A percentile compares a stretch with the other conserved stretches of the same genome.
Conservation (phyloP, 1,284 basidiomycete species). For the Ganoderma lucidum region DNA sequence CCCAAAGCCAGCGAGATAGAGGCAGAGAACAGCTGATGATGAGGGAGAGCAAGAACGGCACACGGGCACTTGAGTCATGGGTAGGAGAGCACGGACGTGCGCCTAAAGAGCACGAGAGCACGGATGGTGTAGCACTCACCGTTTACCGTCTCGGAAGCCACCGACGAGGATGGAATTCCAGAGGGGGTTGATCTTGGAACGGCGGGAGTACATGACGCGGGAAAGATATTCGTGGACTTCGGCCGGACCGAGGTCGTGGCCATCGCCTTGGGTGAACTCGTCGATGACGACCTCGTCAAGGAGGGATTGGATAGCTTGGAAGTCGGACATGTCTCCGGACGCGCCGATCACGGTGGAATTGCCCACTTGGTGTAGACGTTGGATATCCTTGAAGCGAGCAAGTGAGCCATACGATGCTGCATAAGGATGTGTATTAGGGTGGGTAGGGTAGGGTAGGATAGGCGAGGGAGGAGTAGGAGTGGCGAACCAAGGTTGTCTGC, state of each 20-base stretch:
- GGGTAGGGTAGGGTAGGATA: not conserved
- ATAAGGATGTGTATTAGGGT: not conserved
- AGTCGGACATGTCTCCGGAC: conserved; percentile 97
- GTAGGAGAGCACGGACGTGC: not conserved
- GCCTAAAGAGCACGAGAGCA: not conserved
- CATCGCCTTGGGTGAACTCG: conserved; percentile 86
- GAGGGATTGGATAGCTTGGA: conserved; percentile 89
- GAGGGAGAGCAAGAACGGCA: conserved; percentile 3
- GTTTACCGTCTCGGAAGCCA: conserved; percentile 85
- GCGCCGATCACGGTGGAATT: conserved; percentile 90
- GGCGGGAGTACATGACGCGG: conserved; percentile 90
- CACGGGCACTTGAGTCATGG: not conserved
- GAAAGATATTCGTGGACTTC: conserved; percentile 96
- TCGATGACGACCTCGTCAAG: conserved; percentile 80
- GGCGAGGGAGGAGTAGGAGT: conserved; percentile 15
- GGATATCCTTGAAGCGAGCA: conserved; percentile 95
- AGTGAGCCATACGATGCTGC: conserved; percentile 97
- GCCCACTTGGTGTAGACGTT: conserved; percentile 88
- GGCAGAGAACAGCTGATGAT: not conserved
- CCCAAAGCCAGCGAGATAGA: not conserved
- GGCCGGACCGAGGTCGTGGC: conserved; percentile 84
- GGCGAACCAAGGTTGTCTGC: conserved; percentile 91
- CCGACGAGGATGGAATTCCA: conserved; percentile 98
- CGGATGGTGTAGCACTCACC: conserved; percentile 51
- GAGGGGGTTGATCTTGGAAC: conserved; percentile 91